These are phyloP conservation scores for Sugiyamaella neomexicana DNA, from an alignment of 1,139 yeast species.

Conservation along the genomic window DNA sequence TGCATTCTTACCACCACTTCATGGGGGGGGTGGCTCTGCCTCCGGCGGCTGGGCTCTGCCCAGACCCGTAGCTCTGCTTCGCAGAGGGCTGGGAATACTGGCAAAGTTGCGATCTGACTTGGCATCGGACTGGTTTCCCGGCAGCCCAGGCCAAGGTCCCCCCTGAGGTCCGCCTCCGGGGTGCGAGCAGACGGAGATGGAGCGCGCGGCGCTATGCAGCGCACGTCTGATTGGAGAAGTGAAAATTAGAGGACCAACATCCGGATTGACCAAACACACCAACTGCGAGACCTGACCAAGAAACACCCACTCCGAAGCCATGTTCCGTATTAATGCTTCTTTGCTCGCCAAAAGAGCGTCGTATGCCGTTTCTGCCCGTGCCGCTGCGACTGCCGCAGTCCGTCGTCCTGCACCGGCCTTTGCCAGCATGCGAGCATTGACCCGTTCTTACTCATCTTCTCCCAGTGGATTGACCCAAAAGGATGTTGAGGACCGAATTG, in stretches of 20 bases:
- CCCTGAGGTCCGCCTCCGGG: too few relatives aligned
- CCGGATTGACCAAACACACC: background rate
- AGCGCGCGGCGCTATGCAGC: slow-evolving; percentile 2
- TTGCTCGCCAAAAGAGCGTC: slow-evolving; percentile 20
- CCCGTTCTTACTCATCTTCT: slow-evolving; percentile 49
- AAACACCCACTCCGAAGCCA: slow-evolving; percentile 8
- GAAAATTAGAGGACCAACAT: background rate
- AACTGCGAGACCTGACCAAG: slow-evolving; percentile 7
- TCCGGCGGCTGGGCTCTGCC: too few relatives aligned
- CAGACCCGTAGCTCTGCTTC: too few relatives aligned
- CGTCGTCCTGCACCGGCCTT: slow-evolving; percentile 15
- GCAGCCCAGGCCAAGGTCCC: too few relatives aligned
- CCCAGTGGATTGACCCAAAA: slow-evolving; percentile 69
- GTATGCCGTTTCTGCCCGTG: slow-evolving; percentile 22
- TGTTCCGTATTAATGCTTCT: slow-evolving; percentile 25
- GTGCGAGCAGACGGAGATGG: too few relatives aligned
- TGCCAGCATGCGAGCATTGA: slow-evolving; percentile 16
- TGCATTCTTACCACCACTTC: too few relatives aligned
- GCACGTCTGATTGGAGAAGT: slow-evolving; percentile 12
- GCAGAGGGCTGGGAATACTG: too few relatives aligned
- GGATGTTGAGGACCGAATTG: slow-evolving; percentile 69
- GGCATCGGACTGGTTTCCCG: too few relatives aligned
- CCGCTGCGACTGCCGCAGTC: slow-evolving; percentile 12
- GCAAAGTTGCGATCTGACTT: too few relatives aligned
- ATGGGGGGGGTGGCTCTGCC: too few relatives aligned